Evolutionary conservation across 2,329 filamentous ascomycete species (phyloP), one percentile per base, ranked within the genome.

Genomic region (Alternaria solani): DNA sequence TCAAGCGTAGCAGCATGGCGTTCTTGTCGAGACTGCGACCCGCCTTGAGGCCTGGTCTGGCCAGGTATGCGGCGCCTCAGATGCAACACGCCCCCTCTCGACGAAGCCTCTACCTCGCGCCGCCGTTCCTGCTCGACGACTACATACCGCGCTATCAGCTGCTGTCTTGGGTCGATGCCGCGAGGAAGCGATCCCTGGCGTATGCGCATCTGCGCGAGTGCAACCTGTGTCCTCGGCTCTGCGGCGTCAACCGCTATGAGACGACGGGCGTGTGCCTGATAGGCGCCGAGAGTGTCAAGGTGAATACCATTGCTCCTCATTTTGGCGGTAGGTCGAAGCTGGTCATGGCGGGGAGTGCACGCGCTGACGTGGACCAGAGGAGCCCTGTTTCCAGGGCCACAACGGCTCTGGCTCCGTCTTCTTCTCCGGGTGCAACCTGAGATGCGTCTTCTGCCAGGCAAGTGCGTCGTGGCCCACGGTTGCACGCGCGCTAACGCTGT

Each of bases 291-390:
- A 89, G 85, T 47, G 91, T 88, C 57, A 93, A 92, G 71, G 91
- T 95, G 67, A 93, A 92, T 74, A 91, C 91, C 7, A 92, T 96
- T 66, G 92, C 91, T 59, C 92, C 92, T 51, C 92, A 95, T 78
- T 94, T 94, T 75, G 92, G 91, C 43, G 91, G 82, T 73, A 70
- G 72, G 54, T 20, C 64, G 30, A 12, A 20, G 2, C 16, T 5
- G 11, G 2, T 2, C 2, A 51, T 1, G 1, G 1, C 20, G 5
- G 1, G 14, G 28, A 9, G 3, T 25, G 14, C 7, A 9, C 16
- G 16, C 34, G 39, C 56, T 67, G 47, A 63, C 25, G 32, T 18
- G 25, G 12, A 86, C 89, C 23, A 51, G 57, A 96, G 75, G 57
- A 96, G 75, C 90, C 92, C 0, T 95, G 91, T 74, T 87, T 96